Base-by-base conservation (phyloP, 331 rosid species). In the Malus hybrid region DNA sequence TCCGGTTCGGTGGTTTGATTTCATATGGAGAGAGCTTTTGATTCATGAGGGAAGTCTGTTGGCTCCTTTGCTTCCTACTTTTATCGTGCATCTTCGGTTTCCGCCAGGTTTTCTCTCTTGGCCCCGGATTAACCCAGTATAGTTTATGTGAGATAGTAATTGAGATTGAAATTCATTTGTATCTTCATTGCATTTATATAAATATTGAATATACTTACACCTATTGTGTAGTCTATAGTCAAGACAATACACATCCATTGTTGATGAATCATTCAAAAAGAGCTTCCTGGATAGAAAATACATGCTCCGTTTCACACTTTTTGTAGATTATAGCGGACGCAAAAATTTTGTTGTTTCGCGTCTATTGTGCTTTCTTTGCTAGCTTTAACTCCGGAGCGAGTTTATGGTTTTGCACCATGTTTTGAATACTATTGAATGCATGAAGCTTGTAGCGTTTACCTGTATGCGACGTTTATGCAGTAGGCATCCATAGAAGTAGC, bases 201-300 rank as follows among this genome's bases (percentile, higher is more conserved):
- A 82, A 67, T 69, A 63, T 82, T 83, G 78, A 72, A 76, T 76
- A 78, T 76, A 81, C 82, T 80, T 77, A 83, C 84, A 81, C 20
- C 83, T 83, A 87, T 77, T 76, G 8, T 63, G 29, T 66, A 70
- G 74, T 70, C 66, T 5, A 72, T 72, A 24, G 26, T 7, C 10
- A 15, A 42, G 56, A 36, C 15, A 76, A 28, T 77, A 73, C 78
- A 79, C 76, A 16, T 76, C 44, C 64, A 28, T 69, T 74, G 53
- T 64, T 80, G 60, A 68, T 42, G 76, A 66, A 26, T 75, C 74
- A 76, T 69, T 61, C 42, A 60, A 56, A 71, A 72, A 67, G 58
- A 74, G 72, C 36, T 83, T 76, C 77, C 79, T 78, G 79, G 81
- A 80, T 77, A 63, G 71, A 78, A 70, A 55, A 74, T 77, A 79